Evolutionary conservation across 257 asterid genomes (phyloP).

Genomic region (Solanum rostratum): DNA sequence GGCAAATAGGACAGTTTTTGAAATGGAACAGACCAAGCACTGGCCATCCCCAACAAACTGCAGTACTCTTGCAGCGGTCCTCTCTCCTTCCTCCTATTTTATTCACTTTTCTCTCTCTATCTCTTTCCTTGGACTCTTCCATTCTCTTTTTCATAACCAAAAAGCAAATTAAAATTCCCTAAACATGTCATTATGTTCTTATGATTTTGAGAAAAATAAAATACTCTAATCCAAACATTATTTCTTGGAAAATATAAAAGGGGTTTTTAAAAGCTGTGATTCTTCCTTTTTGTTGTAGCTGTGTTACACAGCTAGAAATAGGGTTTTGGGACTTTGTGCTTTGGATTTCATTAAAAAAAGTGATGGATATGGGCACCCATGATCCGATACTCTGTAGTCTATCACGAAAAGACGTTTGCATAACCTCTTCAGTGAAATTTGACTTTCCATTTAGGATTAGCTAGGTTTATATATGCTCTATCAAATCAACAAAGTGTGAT

Average conservation of each 20-base stretch:
- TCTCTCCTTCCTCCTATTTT: background rate
- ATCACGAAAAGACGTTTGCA: constrained; percentile 12
- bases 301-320: constrained; percentile 15
- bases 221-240: constrained; percentile 6
- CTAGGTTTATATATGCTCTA: background rate
- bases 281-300: constrained; percentile 87
- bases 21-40: constrained; percentile 70
- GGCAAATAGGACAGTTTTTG: constrained; percentile 52
- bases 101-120: background rate
- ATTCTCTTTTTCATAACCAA: background rate
- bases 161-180: background rate
- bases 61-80: constrained; percentile 56
- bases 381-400: background rate
- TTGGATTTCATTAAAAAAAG: constrained; percentile 3
- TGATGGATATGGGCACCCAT: constrained; percentile 10
- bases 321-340: constrained; percentile 57
- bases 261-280: constrained; percentile 53
- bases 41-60: constrained; percentile 71
- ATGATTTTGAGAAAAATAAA: constrained; percentile 6
- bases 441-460: background rate
- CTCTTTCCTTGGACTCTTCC: background rate
- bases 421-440: constrained; percentile 5
- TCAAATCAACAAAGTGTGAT: background rate
- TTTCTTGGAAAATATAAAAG: constrained; percentile 82
- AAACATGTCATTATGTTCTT: background rate